A percentile compares a stretch with the other conserved stretches of the same genome.
These are phyloP conservation scores for Penicillium psychrosexuale DNA, from an alignment of 2,329 filamentous ascomycete genomes.

Conservation along the genomic window DNA sequence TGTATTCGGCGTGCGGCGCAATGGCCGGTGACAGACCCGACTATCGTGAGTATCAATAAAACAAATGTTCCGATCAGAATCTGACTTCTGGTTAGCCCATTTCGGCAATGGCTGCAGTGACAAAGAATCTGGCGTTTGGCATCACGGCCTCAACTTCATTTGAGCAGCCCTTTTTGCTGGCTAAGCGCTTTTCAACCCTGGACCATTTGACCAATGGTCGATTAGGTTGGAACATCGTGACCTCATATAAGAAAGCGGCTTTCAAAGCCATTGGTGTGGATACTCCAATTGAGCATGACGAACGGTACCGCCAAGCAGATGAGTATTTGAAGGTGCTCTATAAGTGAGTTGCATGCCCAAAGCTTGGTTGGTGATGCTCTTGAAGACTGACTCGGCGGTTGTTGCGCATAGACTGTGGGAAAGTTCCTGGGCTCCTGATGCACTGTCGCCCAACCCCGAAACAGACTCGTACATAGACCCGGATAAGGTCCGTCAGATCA, in stretches of 20 bases:
- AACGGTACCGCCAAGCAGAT: slow-evolving; percentile 60
- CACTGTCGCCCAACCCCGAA: slow-evolving; percentile 53
- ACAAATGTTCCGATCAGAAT: background rate
- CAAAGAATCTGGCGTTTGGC: slow-evolving; percentile 61
- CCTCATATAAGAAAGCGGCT: slow-evolving; percentile 60
- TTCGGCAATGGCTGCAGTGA: slow-evolving; percentile 64
- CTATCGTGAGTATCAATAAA: slow-evolving; percentile 52
- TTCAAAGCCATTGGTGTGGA: slow-evolving; percentile 62
- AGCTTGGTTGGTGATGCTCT: background rate
- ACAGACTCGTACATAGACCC: slow-evolving; percentile 59
- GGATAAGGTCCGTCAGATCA: slow-evolving; percentile 57
- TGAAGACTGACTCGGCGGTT: background rate
- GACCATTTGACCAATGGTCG: slow-evolving; percentile 62
- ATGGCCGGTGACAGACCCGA: slow-evolving; percentile 64
- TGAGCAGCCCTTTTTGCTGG: slow-evolving; percentile 60
- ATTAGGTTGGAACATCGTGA: slow-evolving; percentile 67
- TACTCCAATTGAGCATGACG: slow-evolving; percentile 58
- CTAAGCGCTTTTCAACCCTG: slow-evolving; percentile 60
- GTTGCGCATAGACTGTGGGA: slow-evolving; percentile 48
- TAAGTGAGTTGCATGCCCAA: slow-evolving; percentile 44
- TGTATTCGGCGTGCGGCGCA: slow-evolving; percentile 62
- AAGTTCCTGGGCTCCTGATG: slow-evolving; percentile 57
- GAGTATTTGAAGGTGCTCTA: slow-evolving; percentile 62
- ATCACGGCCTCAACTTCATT: slow-evolving; percentile 64
- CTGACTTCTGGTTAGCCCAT: slow-evolving; percentile 48